Percentiles rank a stretch among this genome's conserved stretches.
Evolutionary conservation across 2,329 filamentous ascomycete genomes (phyloP).

Genomic region (Aaosphaeria arxii): DNA sequence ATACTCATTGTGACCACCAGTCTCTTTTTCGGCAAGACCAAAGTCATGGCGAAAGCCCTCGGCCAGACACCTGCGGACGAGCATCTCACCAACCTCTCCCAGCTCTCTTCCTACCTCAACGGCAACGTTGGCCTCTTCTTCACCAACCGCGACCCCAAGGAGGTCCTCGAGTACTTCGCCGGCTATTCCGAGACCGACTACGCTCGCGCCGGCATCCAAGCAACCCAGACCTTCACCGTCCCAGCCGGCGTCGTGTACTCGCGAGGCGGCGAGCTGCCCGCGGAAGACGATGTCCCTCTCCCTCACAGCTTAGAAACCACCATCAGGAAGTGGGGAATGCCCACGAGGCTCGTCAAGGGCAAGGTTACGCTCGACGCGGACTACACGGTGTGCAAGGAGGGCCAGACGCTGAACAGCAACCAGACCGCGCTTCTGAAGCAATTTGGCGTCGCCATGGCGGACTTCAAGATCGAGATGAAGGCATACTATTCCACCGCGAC

Average conservation of each 20-base stretch:
- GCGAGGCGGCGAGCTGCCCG: conserved; percentile 71
- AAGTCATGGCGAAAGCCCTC: conserved; percentile 96
- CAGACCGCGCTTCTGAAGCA: conserved; percentile 93
- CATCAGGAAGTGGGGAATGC: conserved; percentile 83
- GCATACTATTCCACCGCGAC: conserved; percentile 52
- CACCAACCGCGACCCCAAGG: conserved; percentile 69
- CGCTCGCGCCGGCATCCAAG: conserved; percentile 78
- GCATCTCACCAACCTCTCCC: conserved; percentile 73
- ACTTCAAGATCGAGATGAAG: conserved; percentile 79
- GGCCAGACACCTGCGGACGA: conserved; percentile 75
- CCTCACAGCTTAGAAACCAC: conserved; percentile 88
- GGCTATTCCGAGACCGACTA: conserved; percentile 77
- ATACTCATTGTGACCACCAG: neutral
- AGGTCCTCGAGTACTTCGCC: conserved; percentile 71
- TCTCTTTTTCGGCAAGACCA: conserved; percentile 94
- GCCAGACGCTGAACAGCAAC: conserved; percentile 79
- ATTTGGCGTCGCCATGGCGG: conserved; percentile 84
- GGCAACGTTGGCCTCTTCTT: conserved; percentile 90
- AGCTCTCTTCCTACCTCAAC: conserved; percentile 65
- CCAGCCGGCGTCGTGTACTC: conserved; percentile 81
- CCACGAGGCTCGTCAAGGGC: conserved; percentile 83
- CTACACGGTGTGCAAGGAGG: conserved; percentile 80
- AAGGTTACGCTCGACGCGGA: conserved; percentile 73
- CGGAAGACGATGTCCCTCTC: conserved; percentile 80
- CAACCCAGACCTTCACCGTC: conserved; percentile 73